Evolutionary conservation across 2,329 filamentous ascomycete species (phyloP).

Genomic region (Nannizziopsis barbatae): DNA sequence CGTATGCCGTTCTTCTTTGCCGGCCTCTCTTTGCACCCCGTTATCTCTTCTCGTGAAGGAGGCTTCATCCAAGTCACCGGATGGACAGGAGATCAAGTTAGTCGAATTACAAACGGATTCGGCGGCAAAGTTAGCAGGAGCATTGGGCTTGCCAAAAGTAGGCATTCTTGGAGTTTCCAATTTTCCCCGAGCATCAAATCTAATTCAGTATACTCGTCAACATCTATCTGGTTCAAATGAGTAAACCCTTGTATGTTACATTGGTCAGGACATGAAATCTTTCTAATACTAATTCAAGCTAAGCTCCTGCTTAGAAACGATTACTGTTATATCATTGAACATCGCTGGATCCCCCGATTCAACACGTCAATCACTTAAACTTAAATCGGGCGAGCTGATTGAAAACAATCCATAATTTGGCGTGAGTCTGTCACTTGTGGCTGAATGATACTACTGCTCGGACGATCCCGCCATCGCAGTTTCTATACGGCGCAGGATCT

Average conservation of each 20-base stretch:
- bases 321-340: background rate
- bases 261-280: background rate
- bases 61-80: slow-evolving; percentile 13
- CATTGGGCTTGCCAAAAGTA: slow-evolving; percentile 5
- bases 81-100: slow-evolving; percentile 21
- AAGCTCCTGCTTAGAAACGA: background rate
- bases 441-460: background rate
- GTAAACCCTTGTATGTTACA: background rate
- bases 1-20: slow-evolving; percentile 15
- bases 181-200: slow-evolving; percentile 1
- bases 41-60: slow-evolving; percentile 19
- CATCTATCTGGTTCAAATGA: background rate
- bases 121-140: slow-evolving; percentile 2
- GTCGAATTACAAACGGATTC: slow-evolving; percentile 23
- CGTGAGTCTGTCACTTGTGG: background rate
- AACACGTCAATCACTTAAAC: no score
- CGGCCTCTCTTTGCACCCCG: slow-evolving; percentile 17
- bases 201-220: slow-evolving; percentile 12
- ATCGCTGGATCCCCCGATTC: no score
- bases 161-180: slow-evolving; percentile 8
- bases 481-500: slow-evolving; percentile 31
- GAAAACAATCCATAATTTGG: no score
- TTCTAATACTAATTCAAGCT: background rate
- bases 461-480: slow-evolving; percentile 23
- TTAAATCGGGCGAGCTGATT: no score